These are phyloP conservation scores for Crithidia thermophila DNA, from an alignment of 208 protist species.

Conservation along the genomic window DNA sequence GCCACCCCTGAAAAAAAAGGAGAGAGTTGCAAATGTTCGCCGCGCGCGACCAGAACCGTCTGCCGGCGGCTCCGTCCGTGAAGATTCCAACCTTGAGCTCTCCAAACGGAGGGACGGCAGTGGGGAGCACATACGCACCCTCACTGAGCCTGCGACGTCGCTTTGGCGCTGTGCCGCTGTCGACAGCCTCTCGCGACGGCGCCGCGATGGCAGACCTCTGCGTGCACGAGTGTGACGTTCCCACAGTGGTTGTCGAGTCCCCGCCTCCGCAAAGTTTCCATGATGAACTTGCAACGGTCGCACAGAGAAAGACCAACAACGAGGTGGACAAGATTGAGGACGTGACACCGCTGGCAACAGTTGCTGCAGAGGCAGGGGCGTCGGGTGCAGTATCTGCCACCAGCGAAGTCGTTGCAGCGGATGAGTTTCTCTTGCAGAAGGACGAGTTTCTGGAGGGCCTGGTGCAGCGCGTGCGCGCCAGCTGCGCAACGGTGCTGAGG, in stretches of 20 bases:
- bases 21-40: slow-evolving; percentile 26
- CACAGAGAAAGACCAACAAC: not conserved
- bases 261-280: not conserved
- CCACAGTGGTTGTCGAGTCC: not conserved
- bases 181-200: not conserved
- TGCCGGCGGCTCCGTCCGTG: slow-evolving; percentile 24
- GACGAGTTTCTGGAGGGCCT: slow-evolving; percentile 31
- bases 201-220: slow-evolving; percentile 1
- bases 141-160: slow-evolving; percentile 18
- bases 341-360: not conserved
- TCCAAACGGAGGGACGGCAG: not conserved
- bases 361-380: too few species aligned
- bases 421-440: slow-evolving; percentile 30
- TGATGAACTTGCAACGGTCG: not conserved
- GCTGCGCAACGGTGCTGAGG: slow-evolving; percentile 10
- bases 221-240: slow-evolving; percentile 26
- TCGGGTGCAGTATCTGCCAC: too few species aligned
- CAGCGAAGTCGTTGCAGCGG: not conserved
- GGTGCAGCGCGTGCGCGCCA: slow-evolving; percentile 27
- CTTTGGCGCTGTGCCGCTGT: not conserved
- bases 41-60: slow-evolving; percentile 21
- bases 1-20: not conserved
- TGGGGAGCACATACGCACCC: slow-evolving; percentile 10
- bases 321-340: slow-evolving; percentile 10
- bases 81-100: slow-evolving; percentile 35